A percentile compares a stretch with the other conserved stretches of the same genome.
Evolutionary conservation across 129 eudicot species (phyloP).

Genomic region (Oenanthe sinensis): DNA sequence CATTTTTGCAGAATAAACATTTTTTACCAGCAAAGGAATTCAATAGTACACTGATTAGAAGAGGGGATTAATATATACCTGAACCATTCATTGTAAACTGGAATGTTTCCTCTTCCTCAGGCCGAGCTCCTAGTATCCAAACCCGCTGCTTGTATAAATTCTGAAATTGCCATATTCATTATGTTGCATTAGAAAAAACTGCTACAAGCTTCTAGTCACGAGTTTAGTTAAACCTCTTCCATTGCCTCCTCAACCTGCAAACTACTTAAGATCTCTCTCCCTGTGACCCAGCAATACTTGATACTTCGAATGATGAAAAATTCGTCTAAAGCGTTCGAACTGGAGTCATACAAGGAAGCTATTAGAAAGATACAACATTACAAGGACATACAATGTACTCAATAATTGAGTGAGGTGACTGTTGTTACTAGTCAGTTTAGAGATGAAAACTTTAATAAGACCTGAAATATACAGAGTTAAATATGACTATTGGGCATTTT

Average conservation of each 20-base stretch:
- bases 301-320: conserved; percentile 84
- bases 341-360: conserved; percentile 14
- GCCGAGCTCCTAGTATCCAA: conserved; percentile 87
- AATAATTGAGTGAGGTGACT: neutral
- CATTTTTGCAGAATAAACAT: neutral
- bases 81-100: conserved; percentile 88
- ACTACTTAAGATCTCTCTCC: conserved; percentile 81
- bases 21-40: neutral
- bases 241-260: conserved; percentile 65
- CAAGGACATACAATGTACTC: neutral
- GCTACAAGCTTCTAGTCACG: neutral
- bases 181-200: neutral
- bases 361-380: neutral
- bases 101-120: conserved; percentile 83
- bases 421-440: neutral
- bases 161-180: conserved; percentile 27
- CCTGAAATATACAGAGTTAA: neutral
- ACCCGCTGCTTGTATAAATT: conserved; percentile 72
- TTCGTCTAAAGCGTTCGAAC: conserved; percentile 88
- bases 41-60: conserved; percentile 5
- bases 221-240: neutral
- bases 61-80: conserved; percentile 32
- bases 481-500: neutral
- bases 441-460: neutral
- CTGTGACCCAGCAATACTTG: conserved; percentile 84